A percentile compares a stretch with the other conserved stretches of the same genome.
Conservation (phyloP, 1,284 basidiomycete genomes). For the Lentinula novae-zelandiae region DNA sequence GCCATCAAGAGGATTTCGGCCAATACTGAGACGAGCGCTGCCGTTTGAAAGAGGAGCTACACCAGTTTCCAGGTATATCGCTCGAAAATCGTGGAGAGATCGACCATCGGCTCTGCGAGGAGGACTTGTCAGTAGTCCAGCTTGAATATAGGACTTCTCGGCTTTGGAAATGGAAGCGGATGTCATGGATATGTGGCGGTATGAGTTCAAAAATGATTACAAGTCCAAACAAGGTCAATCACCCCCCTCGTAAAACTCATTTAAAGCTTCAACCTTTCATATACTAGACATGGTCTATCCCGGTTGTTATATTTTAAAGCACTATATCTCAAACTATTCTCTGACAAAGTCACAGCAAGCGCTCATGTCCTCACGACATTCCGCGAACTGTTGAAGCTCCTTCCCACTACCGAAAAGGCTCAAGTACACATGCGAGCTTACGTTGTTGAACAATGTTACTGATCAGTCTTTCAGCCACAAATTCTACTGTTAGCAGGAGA, state of each 20-base stretch:
- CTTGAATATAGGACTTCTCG: slow-evolving; percentile 70
- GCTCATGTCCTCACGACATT: slow-evolving; percentile 52
- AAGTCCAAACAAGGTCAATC: too few relatives aligned
- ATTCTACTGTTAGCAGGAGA: slow-evolving; percentile 59
- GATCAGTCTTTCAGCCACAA: slow-evolving; percentile 44
- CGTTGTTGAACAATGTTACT: neutral
- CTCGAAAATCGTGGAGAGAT: slow-evolving; percentile 54
- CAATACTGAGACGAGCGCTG: slow-evolving; percentile 68
- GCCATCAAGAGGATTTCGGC: slow-evolving; percentile 49
- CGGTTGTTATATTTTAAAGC: slow-evolving; percentile 22
- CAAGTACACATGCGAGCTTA: slow-evolving; percentile 37
- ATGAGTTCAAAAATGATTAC: neutral
- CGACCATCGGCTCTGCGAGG: slow-evolving; percentile 70
- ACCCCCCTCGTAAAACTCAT: too few relatives aligned
- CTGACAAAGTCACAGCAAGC: slow-evolving; percentile 24
- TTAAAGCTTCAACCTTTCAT: neutral
- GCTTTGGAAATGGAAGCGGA: slow-evolving; percentile 59
- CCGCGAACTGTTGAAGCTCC: slow-evolving; percentile 39
- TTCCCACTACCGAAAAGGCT: slow-evolving; percentile 42
- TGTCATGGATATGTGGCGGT: slow-evolving; percentile 17
- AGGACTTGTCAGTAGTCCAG: slow-evolving; percentile 51
- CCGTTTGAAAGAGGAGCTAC: slow-evolving; percentile 76
- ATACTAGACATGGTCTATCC: slow-evolving; percentile 30
- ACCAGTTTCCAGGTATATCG: slow-evolving; percentile 70
- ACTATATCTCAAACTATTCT: neutral